Evolutionary conservation across 176 grass and related monocot species (phyloP).

Genomic region (Oryza glaberrima): DNA sequence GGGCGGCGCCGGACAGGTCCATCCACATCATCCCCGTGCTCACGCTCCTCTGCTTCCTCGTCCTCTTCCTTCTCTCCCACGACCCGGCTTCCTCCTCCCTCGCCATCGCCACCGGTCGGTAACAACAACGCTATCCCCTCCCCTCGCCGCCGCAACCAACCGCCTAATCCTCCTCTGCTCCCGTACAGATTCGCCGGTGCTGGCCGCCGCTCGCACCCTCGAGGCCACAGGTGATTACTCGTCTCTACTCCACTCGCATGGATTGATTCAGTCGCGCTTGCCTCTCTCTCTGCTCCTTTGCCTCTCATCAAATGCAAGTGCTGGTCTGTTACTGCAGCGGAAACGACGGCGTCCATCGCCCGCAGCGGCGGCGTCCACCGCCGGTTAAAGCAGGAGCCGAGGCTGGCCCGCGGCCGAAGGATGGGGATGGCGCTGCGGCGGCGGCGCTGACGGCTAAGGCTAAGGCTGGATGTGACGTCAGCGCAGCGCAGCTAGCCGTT

Average conservation of each 20-base stretch:
- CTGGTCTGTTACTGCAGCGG: background rate
- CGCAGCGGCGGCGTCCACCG: slow-evolving; percentile 42
- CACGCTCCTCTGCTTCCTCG: slow-evolving; percentile 79
- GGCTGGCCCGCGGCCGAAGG: slow-evolving; percentile 45
- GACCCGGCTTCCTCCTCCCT: slow-evolving; percentile 51
- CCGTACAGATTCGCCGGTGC: slow-evolving; percentile 54
- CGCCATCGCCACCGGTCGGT: slow-evolving; percentile 56
- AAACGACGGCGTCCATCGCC: slow-evolving; percentile 21
- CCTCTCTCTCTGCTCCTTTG: background rate
- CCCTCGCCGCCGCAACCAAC: background rate
- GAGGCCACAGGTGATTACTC: slow-evolving; percentile 40
- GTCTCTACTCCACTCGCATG: background rate
- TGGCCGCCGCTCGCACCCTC: slow-evolving; percentile 45
- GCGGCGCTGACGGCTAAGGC: background rate
- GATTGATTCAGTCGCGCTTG: background rate
- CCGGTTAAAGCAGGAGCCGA: slow-evolving; percentile 60
- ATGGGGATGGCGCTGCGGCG: slow-evolving; percentile 3
- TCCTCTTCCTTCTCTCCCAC: slow-evolving; percentile 88
- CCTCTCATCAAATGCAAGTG: background rate
- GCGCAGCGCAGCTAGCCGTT: slow-evolving; percentile 45
- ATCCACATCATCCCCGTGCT: slow-evolving; percentile 89
- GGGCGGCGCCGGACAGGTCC: slow-evolving; percentile 49
- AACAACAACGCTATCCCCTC: background rate
- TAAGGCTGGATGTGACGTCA: slow-evolving; percentile 4
- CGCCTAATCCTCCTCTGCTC: background rate